Evolutionary conservation across 106 monocot genomes (phyloP), one percentile per base, ranked within the genome.

Genomic region (Allium sativum): DNA sequence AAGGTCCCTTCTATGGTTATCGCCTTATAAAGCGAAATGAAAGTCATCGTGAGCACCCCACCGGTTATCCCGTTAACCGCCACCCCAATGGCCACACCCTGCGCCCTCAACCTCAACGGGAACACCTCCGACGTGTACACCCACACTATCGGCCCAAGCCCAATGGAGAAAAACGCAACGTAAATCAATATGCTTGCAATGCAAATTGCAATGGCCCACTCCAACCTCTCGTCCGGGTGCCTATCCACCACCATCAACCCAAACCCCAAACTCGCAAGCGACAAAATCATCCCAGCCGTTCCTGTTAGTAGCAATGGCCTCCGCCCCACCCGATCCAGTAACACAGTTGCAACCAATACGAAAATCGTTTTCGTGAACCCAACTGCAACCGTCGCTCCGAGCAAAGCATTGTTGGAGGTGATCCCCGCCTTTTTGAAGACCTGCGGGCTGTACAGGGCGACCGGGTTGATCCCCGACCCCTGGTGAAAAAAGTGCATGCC

Each of bases 401-500:
- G 64, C 11, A 74, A 67, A 15, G 65, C 47, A 45, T 53, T 54
- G 9, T 81, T 70, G 55, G 53, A 59, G 1, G 61, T 42, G 18
- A 92, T 55, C 14, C 87, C 87, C 7, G 84, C 81, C 14, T 76
- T 81, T 41, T 72, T 45, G 72, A 92, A 87, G 9, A 87, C 60
- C 9, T 76, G 44, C 0, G 87, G 92, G 68, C 84, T 81, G 87
- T 87, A 92, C 17, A 92, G 71, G 5, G 87, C 92, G n/a, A 92
- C 81, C 21, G 87, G 81, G 44, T 92, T 87, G 66, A 92, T 84
- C 42, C 87, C 92, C 40, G 92, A 81, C 6, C 79, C 78, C 42
- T 93, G 84, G 55, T 93, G 87, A 75, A 87, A 84, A 81, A 93
- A 93, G 4, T 93, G 92, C 6, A 93, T 62, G 1, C 79, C 84